phyloP scores from a whole-genome alignment of 495 filamentous ascomycete genomes.

The Xylaria sp. region DNA sequence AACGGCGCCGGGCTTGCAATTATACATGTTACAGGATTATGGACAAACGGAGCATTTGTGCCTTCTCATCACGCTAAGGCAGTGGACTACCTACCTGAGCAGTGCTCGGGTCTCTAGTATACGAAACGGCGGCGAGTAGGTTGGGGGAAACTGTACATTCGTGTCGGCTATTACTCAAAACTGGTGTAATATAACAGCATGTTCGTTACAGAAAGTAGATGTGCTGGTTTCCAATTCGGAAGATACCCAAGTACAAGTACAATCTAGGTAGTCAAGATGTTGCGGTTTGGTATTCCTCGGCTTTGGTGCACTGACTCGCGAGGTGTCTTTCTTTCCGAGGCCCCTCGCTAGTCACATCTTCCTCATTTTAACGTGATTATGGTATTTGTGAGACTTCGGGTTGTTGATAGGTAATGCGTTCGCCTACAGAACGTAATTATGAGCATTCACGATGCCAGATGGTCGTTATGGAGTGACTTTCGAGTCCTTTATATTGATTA shows the following conservation, averaged over 20 bases:
- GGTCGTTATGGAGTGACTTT: no score
- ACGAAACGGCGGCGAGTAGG: neutral
- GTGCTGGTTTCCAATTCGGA: neutral
- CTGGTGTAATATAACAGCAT: neutral
- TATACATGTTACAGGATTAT: neutral
- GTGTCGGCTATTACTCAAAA: neutral
- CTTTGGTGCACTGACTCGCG: neutral
- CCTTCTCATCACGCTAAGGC: neutral
- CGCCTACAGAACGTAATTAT: neutral
- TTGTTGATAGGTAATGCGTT: neutral
- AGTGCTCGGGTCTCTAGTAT: neutral
- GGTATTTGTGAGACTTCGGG: neutral
- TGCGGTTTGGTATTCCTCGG: neutral
- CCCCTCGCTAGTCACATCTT: neutral
- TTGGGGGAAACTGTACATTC: neutral
- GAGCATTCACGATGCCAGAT: no score
- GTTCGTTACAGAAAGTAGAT: neutral
- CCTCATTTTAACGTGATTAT: neutral
- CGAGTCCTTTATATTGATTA: no score
- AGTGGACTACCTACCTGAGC: neutral
- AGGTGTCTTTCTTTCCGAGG: neutral
- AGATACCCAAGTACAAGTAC: neutral
- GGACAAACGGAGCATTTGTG: neutral
- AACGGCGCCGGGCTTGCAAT: slow-evolving; percentile 39
- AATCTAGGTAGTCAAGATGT: neutral